phyloP scores from a whole-genome alignment of 208 protist genomes.

The Leishmania amazonensis region DNA sequence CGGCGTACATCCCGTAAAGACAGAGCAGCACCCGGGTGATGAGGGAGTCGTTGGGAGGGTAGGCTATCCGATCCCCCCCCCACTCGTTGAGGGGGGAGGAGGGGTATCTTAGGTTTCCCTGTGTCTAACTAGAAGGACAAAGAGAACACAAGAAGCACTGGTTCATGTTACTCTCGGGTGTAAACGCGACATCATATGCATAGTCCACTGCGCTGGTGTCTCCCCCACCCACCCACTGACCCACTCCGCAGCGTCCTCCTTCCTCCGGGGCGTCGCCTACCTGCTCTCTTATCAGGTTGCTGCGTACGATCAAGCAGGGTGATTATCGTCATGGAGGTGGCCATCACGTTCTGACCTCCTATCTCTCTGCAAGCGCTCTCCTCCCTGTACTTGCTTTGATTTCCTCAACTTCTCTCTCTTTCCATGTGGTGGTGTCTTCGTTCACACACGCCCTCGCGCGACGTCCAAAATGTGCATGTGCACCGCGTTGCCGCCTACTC shows the following conservation, averaged over 20 bases:
- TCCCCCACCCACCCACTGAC: not conserved
- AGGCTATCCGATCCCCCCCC: not conserved
- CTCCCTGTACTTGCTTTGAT: not conserved
- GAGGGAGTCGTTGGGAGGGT: not conserved
- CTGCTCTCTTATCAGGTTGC: not conserved
- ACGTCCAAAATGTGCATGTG: not conserved
- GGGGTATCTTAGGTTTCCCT: not conserved
- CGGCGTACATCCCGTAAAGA: not conserved
- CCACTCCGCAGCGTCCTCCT: not conserved
- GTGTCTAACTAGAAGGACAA: slow-evolving; percentile 1
- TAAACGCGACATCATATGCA: not conserved
- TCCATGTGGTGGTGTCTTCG: not conserved
- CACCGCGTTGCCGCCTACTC: not conserved
- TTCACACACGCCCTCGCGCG: not conserved
- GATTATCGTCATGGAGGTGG: not conserved
- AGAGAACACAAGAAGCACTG: not conserved
- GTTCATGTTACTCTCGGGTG: not conserved
- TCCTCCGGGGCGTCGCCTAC: too few relatives aligned
- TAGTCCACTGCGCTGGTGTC: not conserved
- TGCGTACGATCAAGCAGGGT: not conserved
- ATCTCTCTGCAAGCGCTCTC: not conserved
- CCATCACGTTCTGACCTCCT: not conserved
- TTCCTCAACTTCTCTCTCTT: slow-evolving; percentile 8
- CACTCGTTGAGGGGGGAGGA: not conserved
- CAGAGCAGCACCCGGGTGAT: not conserved